Evolutionary conservation across 441 rosid genomes (phyloP).

Genomic region (Gossypium davidsonii): DNA sequence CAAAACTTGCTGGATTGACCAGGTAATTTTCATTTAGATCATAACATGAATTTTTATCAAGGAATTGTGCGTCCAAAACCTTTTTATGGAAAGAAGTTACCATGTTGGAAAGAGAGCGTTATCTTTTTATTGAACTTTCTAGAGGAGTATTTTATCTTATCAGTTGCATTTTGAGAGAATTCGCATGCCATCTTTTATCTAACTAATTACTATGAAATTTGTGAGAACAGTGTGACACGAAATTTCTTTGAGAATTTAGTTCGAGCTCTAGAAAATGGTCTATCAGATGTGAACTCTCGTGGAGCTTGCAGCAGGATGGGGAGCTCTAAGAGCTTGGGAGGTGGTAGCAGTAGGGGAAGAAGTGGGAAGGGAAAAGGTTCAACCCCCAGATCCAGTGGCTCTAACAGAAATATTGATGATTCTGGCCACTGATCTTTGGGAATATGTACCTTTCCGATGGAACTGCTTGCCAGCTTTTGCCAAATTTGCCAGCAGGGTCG

Average conservation of each 20-base stretch:
- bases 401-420: slow-evolving; percentile 37
- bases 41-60: neutral
- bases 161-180: neutral
- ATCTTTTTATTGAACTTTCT: neutral
- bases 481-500: slow-evolving; percentile 71
- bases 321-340: slow-evolving; percentile 64
- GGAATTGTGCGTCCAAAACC: neutral
- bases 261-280: slow-evolving; percentile 63
- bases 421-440: slow-evolving; percentile 75
- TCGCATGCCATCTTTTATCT: neutral
- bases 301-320: slow-evolving; percentile 35
- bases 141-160: neutral
- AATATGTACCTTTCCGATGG: slow-evolving; percentile 69
- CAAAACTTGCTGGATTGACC: slow-evolving; percentile 67
- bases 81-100: neutral
- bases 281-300: slow-evolving; percentile 54
- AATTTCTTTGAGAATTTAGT: slow-evolving; percentile 78
- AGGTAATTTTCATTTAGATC: slow-evolving; percentile 33
- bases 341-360: slow-evolving; percentile 46
- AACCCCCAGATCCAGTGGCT: slow-evolving; percentile 54
- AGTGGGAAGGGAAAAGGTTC: slow-evolving; percentile 61
- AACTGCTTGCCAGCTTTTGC: slow-evolving; percentile 46
- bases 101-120: neutral
- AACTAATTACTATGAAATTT: neutral
- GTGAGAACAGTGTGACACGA: slow-evolving; percentile 53